A percentile compares a stretch with the other conserved stretches of the same genome.
Evolutionary conservation across 169 alveolate species (phyloP).

Genomic region (Gregarina niphandrodes): DNA sequence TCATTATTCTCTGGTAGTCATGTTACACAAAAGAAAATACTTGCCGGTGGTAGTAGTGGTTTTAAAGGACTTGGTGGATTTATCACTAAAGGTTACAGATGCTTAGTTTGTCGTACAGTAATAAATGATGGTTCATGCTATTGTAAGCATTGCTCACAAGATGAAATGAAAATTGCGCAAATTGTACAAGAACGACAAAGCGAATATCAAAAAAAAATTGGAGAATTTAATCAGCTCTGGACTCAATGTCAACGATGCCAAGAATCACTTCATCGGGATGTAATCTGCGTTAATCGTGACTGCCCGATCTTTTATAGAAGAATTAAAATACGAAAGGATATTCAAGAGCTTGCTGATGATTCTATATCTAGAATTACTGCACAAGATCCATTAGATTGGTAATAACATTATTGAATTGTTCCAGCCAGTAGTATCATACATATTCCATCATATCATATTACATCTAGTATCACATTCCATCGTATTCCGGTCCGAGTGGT

Average conservation of each 20-base stretch:
- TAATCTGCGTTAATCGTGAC: conserved; percentile 82
- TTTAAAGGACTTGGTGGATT: conserved; percentile 59
- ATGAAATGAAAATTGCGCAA: too few relatives aligned
- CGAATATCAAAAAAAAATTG: too few relatives aligned
- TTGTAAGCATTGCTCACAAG: too few relatives aligned
- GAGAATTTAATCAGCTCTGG: too few relatives aligned
- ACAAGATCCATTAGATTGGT: too few relatives aligned
- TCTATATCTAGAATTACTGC: too few relatives aligned
- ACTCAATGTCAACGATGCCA: conserved; percentile 64
- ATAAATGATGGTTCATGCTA: conserved; percentile 9
- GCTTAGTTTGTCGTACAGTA: conserved; percentile 60
- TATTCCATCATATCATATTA: too few relatives aligned
- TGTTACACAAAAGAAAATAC: conserved; percentile 35
- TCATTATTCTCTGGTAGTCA: conserved; percentile 62
- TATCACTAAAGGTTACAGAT: conserved; percentile 49
- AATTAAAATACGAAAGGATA: conserved; percentile 52
- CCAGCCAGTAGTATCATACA: too few relatives aligned
- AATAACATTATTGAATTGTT: too few relatives aligned
- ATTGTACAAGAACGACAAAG: too few relatives aligned
- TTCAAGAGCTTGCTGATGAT: conserved; percentile 2
- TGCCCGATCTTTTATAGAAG: conserved; percentile 93
- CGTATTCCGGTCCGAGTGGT: too few relatives aligned
- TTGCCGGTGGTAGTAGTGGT: conserved; percentile 33
- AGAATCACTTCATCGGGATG: conserved; percentile 75
- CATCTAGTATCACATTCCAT: too few relatives aligned